Base-by-base conservation (phyloP, 1,284 basidiomycete species). In the Trametes hirsuta region DNA sequence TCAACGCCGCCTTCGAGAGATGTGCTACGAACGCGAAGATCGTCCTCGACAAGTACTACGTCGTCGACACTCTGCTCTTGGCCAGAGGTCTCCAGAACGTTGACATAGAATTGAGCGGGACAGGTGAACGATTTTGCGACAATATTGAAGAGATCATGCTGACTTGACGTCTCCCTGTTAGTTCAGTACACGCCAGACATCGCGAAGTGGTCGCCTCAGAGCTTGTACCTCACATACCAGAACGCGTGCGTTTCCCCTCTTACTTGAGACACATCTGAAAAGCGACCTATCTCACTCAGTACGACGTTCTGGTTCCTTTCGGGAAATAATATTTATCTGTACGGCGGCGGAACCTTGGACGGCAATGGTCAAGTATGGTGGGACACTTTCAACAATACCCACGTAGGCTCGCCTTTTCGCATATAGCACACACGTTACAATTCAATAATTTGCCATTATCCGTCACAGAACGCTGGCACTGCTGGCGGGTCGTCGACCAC, bases 271-370 rank as follows among this genome's bases (percentile, higher is more conserved):
- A 34, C 6, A 0, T 21, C n/a, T 45, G 4, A 50, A 18, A 21
- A 72, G 64, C n/a, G 66, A 67, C 30, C 30, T 8, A 30, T 30
- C 30, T 8, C 3, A 65, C 57, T 44, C 71, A 76, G 76, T 15
- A 79, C 80, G 5, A 81, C 81, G 0, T 77, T 74, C 64, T 82
- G 79, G 79, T 77, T 81, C 64, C 72, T 83, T 22, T 76, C 75
- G 2, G 81, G 82, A 0, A 68, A 75, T 34, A 77, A 79, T 55
- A 71, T 82, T 53, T 76, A 78, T 59, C 66, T 83, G 49, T 76
- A 78, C 59, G 67, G 65, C 2, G 65, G 67, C 0, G 67, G 67
- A 10, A 68, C 66, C 4, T 44, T 68, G 30, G 67, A 68, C 56
- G 65, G 59, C 15, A 68, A 68, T 39, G 65, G 65, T 10, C 67